Percentiles rank a stretch among this genome's conserved stretches.
These are phyloP conservation scores for Tolypocladium amazonense DNA, from an alignment of 2,329 filamentous ascomycete genomes.

Conservation along the genomic window DNA sequence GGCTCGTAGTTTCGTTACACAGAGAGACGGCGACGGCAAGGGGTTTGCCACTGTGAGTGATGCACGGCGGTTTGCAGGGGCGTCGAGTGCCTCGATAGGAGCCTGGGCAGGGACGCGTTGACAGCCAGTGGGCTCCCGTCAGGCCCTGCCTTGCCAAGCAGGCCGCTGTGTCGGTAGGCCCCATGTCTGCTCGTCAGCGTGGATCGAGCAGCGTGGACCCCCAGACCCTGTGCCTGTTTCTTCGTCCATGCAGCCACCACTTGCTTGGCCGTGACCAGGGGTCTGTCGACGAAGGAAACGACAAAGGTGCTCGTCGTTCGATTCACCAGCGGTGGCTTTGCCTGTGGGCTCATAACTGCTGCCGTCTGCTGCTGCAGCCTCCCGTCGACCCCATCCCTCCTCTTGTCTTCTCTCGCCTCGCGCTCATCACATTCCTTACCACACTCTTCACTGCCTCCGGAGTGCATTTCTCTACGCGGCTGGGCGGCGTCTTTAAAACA, in stretches of 20 bases:
- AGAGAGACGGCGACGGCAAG: background rate
- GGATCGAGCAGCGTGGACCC: background rate
- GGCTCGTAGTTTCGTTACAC: background rate
- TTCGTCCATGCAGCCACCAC: background rate
- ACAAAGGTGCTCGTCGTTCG: background rate
- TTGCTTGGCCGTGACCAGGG: background rate
- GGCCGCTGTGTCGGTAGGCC: background rate
- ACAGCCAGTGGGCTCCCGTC: background rate
- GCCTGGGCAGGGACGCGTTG: background rate
- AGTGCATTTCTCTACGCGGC: slow-evolving; percentile 4
- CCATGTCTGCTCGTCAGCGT: background rate
- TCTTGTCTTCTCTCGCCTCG: background rate
- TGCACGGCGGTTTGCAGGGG: background rate
- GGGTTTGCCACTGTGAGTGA: background rate
- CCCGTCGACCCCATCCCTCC: background rate
- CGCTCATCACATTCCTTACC: slow-evolving; percentile 1
- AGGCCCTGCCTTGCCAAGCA: background rate
- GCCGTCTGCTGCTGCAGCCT: background rate
- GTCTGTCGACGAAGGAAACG: background rate
- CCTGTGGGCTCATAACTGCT: background rate
- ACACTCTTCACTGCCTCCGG: background rate
- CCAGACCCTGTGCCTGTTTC: background rate
- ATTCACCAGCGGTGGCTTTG: background rate
- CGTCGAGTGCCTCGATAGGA: background rate
- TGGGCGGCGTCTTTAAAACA: slow-evolving; percentile 2